These are phyloP conservation scores for Sarocladium brachiariae DNA, from an alignment of 2,329 filamentous ascomycete genomes.

Conservation along the genomic window DNA sequence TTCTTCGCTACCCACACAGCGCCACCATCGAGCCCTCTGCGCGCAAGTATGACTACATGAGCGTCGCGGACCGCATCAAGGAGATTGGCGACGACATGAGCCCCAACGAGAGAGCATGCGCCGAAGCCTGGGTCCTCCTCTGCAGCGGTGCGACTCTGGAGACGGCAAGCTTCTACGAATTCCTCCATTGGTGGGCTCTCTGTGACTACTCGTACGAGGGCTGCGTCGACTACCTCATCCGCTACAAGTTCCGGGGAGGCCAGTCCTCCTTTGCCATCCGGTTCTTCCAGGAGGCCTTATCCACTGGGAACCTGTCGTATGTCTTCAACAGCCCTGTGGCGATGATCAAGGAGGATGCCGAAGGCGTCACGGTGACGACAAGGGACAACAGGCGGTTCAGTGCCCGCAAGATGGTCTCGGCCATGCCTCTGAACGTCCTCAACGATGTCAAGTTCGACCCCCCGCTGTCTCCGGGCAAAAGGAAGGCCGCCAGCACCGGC, in stretches of 20 bases:
- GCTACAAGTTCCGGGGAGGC: conserved; percentile 21
- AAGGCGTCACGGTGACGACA: conserved; percentile 7
- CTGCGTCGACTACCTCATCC: conserved; percentile 15
- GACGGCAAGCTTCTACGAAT: conserved; percentile 15
- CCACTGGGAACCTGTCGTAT: conserved; percentile 18
- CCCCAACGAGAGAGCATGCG: conserved; percentile 17
- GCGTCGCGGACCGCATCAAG: conserved; percentile 19
- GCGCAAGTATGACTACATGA: conserved; percentile 18
- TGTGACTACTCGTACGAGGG: conserved; percentile 15
- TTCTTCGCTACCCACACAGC: conserved; percentile 18
- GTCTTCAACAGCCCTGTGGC: conserved; percentile 19
- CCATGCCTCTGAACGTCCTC: conserved; percentile 19
- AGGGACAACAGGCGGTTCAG: conserved; percentile 11
- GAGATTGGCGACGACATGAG: conserved; percentile 20
- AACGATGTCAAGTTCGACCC: conserved; percentile 14
- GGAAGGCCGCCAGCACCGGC: conserved; percentile 13
- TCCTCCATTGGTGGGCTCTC: conserved; percentile 13
- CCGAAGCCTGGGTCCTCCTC: conserved; percentile 18
- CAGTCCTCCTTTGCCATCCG: conserved; percentile 19
- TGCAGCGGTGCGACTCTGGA: conserved; percentile 18
- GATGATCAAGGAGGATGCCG: conserved; percentile 12
- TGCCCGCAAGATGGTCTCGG: conserved; percentile 19
- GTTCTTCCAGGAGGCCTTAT: conserved; percentile 21
- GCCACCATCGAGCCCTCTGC: conserved; percentile 8
- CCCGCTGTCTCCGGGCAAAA: conserved; percentile 15